Conservation (phyloP, 441 rosid genomes). For the Croton setiger region DNA sequence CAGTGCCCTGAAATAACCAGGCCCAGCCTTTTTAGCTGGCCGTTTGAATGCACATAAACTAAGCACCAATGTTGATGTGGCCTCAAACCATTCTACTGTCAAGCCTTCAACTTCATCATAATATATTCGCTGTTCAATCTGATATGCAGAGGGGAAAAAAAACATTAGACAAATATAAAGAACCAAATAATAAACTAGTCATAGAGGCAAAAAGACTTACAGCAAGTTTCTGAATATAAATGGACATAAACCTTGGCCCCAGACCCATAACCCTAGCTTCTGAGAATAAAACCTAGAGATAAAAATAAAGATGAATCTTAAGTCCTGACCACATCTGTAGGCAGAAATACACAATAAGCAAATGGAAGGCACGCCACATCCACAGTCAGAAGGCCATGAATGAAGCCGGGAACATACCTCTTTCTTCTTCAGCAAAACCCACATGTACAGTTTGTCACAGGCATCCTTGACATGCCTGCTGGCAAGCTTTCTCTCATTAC, state of each 20-base stretch:
- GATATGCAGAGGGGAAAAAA: slow-evolving; percentile 20
- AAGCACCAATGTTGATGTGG: slow-evolving; percentile 76
- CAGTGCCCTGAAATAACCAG: slow-evolving; percentile 43
- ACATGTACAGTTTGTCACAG: slow-evolving; percentile 76
- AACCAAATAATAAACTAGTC: neutral
- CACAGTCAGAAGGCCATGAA: neutral
- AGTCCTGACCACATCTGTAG: neutral
- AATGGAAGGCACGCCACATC: neutral
- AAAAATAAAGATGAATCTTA: slow-evolving; percentile 5
- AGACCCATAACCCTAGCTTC: slow-evolving; percentile 84
- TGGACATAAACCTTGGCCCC: slow-evolving; percentile 88
- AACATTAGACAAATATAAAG: neutral
- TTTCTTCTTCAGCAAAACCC: slow-evolving; percentile 71
- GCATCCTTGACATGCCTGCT: slow-evolving; percentile 75
- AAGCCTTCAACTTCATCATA: slow-evolving; percentile 86
- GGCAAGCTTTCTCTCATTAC: slow-evolving; percentile 70
- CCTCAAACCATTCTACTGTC: slow-evolving; percentile 74
- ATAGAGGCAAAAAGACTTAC: slow-evolving; percentile 40
- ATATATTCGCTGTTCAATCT: slow-evolving; percentile 75
- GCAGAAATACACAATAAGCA: neutral
- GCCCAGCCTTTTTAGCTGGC: slow-evolving; percentile 39
- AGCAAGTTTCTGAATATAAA: slow-evolving; percentile 69
- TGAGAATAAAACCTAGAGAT: slow-evolving; percentile 60
- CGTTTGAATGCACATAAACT: slow-evolving; percentile 38
- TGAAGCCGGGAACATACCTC: slow-evolving; percentile 40